Conservation (phyloP, 1,284 basidiomycete species). For the Quambalaria eucalypti region DNA sequence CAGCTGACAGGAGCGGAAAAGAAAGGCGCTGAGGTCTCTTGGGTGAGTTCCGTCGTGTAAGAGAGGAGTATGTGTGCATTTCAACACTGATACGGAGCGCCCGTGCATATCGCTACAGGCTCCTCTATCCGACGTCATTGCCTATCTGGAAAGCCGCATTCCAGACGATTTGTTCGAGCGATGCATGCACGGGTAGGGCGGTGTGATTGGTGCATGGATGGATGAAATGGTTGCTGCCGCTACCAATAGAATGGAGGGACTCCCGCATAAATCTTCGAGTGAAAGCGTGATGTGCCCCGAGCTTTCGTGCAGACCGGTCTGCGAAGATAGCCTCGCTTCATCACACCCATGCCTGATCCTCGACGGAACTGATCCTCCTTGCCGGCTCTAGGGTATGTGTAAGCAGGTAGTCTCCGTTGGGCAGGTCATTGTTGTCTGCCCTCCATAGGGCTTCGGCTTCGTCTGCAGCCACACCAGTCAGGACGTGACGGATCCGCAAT, state of each 20-base stretch:
- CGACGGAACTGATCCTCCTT: not conserved
- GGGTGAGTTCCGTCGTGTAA: too few species aligned
- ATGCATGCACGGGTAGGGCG: not conserved
- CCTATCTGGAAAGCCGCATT: conserved; percentile 16
- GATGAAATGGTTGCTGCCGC: too few species aligned
- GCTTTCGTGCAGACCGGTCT: too few species aligned
- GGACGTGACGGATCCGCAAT: conserved; percentile 64
- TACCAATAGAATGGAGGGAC: too few species aligned
- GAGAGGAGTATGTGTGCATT: too few species aligned
- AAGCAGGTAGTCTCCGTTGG: conserved; percentile 41
- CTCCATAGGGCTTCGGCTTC: conserved; percentile 61
- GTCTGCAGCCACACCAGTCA: conserved; percentile 63
- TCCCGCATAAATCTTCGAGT: too few species aligned
- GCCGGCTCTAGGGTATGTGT: conserved; percentile 28
- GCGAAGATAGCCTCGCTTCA: too few species aligned
- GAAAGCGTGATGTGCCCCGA: too few species aligned
- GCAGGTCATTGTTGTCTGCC: conserved; percentile 42
- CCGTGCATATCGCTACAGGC: not conserved
- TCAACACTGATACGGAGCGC: not conserved
- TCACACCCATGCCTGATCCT: not conserved
- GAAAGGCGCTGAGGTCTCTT: too few species aligned
- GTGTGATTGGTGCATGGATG: too few species aligned
- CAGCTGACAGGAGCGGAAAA: too few species aligned
- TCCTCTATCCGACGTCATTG: conserved; percentile 14
- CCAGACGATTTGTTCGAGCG: conserved; percentile 12